These are phyloP conservation scores for Colletotrichum simmondsii DNA, from an alignment of 2,329 filamentous ascomycete species.

Conservation along the genomic window DNA sequence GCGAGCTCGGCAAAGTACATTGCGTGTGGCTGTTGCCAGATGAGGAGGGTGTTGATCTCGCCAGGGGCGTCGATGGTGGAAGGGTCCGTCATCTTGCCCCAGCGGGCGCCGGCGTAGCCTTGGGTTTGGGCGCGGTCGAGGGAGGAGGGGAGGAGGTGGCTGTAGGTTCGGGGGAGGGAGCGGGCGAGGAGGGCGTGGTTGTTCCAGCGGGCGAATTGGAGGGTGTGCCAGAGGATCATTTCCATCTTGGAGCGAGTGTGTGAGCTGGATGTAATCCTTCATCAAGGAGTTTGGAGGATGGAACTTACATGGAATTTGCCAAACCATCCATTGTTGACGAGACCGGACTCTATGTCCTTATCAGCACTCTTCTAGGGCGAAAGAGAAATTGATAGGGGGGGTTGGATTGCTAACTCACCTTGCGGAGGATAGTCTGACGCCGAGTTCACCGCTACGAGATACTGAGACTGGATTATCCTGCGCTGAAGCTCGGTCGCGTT, in stretches of 20 bases:
- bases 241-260: constrained; percentile 49
- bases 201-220: constrained; percentile 62
- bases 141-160: constrained; percentile 54
- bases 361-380: not conserved
- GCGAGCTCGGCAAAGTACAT: constrained; percentile 70
- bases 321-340: constrained; percentile 67
- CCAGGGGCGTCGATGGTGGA: constrained; percentile 66
- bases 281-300: not conserved
- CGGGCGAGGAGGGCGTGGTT: constrained; percentile 57
- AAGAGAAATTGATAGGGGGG: constrained; percentile 11
- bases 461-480: constrained; percentile 64
- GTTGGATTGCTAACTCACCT: constrained; percentile 41
- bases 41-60: constrained; percentile 69
- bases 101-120: constrained; percentile 56
- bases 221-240: constrained; percentile 64
- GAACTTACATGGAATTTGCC: constrained; percentile 61
- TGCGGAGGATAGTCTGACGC: constrained; percentile 60
- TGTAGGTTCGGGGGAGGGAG: constrained; percentile 57
- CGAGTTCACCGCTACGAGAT: constrained; percentile 62
- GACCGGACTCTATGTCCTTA: constrained; percentile 44
- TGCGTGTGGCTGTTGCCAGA: constrained; percentile 72
- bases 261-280: not conserved
- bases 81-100: constrained; percentile 55
- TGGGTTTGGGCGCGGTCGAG: constrained; percentile 49
- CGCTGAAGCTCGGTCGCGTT: constrained; percentile 62